Base-by-base conservation (phyloP, 257 asterid species). In the Anisodus tanguticus region DNA sequence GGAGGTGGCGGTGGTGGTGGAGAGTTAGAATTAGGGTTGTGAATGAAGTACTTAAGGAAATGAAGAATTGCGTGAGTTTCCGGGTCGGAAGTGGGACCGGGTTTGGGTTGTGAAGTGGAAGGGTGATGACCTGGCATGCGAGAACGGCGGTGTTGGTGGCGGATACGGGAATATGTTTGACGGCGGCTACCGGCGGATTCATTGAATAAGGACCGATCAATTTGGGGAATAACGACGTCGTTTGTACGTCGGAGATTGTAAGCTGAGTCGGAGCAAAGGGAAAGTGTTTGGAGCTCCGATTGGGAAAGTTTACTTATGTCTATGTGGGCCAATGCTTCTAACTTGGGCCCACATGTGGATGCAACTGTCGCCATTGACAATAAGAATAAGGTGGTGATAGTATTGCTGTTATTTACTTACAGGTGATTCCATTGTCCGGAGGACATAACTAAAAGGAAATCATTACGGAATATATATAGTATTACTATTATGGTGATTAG, bases 131-230 rank as follows among this genome's bases (percentile, higher is more conserved):
- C 92, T 4, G 95, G 92, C 76, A 89, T 89, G 19, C 94, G 98
- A 72, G 93, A 89, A 55, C 97, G 98, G 90, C 89, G 96, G 79
- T 86, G 97, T 41, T 62, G 84, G 70, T 77, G 89, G 10, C 91
- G 88, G 88, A 91, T 89, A 79, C 92, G 94, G 49, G 98, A 92
- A 81, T 91, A 94, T 62, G 95, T 93, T 88, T 94, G 99, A 45
- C 98, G 94, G 83, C 97, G 96, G 87, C 97, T 91, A 6, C 97
- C 97, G 83, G 97, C 90, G 84, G 99, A 96, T 89, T 93, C 98
- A 85, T 95, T 94, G 92, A 95, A 93, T 39, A 93, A 72, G 11
- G 98, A 82, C 37, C 97, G 98, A 83, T 95, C 97, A 63, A 94
- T 85, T 62, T 88, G 90, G 1, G 97, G 97, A 9, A 86, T 15